Evolutionary conservation across 106 monocot genomes (phyloP), one percentile per base, ranked within the genome.

Genomic region (Dendrobium nobile): DNA sequence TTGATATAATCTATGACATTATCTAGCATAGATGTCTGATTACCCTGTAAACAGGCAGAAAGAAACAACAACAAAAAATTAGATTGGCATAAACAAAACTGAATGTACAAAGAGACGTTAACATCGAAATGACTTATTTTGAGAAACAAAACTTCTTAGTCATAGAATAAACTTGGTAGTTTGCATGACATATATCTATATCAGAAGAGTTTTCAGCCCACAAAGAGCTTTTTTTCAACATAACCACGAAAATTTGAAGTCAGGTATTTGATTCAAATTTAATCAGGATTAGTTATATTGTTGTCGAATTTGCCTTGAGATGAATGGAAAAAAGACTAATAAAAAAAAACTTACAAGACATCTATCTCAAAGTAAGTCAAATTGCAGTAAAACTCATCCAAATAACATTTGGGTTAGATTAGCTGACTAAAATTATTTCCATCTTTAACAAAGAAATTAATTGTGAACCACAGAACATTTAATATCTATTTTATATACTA

Each of bases 1-100:
- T 89, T 89, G 77, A 89, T 83, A 75, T 89, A 89, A 68, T 89
- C 85, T 19, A 87, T 87, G 22, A 80, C 80, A 80, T 89, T 82
- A 82, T 85, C 87, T 9, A 89, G 73, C 10, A 85, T 80, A 67
- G 84, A 79, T 72, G 51, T 80, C 61, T 73, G 72, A 67, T 54
- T 75, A 28, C 77, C 78, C 86, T 86, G 45, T 16, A 81, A 47
- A 43, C 79, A 20, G n/a, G 44, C 15, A 54, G n/a, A 37, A n/a
- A 11, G 11, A 73, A 73, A 75, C 16, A 47, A n/a, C 5, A 56
- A 56, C 54, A 40, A 51, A 55, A 18, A 56, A 37, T 24, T 20
- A 77, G 27, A 20, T 8, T 4, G 70, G 37, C 9, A 70, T 11
- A 70, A 1, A 70, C 4, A 17, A 80, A 19, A 43, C 3, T 70